Conservation (phyloP, 2,329 filamentous ascomycete genomes). For the Ophiostoma montium region DNA sequence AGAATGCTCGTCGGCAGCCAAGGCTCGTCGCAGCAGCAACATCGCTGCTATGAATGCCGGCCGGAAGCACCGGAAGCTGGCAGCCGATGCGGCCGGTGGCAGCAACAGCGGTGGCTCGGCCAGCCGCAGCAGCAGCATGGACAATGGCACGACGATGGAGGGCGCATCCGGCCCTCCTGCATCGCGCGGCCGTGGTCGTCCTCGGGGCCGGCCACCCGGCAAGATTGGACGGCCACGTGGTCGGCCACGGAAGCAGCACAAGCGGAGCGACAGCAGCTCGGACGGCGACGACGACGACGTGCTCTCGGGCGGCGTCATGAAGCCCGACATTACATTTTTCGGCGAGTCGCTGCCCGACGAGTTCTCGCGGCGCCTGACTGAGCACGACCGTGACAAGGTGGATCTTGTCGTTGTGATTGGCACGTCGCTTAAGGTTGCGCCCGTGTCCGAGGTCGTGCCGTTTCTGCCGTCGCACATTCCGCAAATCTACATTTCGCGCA, state of each 20-base stretch:
- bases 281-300: slow-evolving; percentile 22
- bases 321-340: slow-evolving; percentile 96
- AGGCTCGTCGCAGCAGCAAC: slow-evolving; percentile 8
- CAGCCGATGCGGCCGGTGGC: neutral
- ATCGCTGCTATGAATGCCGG: neutral
- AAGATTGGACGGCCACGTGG: slow-evolving; percentile 22
- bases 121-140: slow-evolving; percentile 9
- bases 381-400: slow-evolving; percentile 63
- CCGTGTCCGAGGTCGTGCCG: slow-evolving; percentile 81
- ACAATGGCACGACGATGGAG: slow-evolving; percentile 1
- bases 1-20: slow-evolving; percentile 48
- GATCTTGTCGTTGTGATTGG: slow-evolving; percentile 94
- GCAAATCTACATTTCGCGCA: slow-evolving; percentile 79
- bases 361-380: slow-evolving; percentile 69
- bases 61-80: neutral
- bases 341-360: slow-evolving; percentile 75
- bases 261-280: slow-evolving; percentile 22
- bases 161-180: slow-evolving; percentile 12
- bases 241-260: slow-evolving; percentile 26
- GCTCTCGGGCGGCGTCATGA: slow-evolving; percentile 60
- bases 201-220: slow-evolving; percentile 19
- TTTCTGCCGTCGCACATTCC: slow-evolving; percentile 67
- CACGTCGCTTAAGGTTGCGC: slow-evolving; percentile 88
- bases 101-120: neutral
- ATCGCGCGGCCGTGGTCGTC: slow-evolving; percentile 8